Evolutionary conservation across 2,329 filamentous ascomycete species (phyloP).

Genomic region (Curvularia sp.): DNA sequence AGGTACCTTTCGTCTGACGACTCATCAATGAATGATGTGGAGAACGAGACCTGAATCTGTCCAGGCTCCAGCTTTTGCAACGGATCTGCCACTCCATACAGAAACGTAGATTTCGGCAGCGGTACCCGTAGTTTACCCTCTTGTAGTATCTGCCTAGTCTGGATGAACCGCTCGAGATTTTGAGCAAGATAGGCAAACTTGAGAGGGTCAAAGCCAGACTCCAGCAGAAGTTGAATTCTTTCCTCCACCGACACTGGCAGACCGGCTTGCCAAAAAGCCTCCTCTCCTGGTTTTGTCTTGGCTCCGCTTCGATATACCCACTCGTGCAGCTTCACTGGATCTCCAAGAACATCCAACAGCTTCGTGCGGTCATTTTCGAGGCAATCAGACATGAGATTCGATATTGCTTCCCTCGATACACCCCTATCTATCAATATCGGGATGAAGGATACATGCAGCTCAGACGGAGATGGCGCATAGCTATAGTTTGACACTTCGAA

Average conservation of each 20-base stretch:
- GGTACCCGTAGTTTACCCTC: conserved; percentile 65
- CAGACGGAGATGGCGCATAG: conserved; percentile 58
- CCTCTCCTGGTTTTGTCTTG: conserved; percentile 35
- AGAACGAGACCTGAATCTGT: conserved; percentile 74
- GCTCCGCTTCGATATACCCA: conserved; percentile 50
- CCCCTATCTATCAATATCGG: conserved; percentile 70
- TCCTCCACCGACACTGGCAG: conserved; percentile 34
- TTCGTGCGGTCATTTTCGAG: conserved; percentile 61
- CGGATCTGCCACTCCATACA: conserved; percentile 74
- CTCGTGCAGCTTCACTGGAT: conserved; percentile 62
- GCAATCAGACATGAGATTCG: conserved; percentile 57
- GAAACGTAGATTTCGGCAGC: conserved; percentile 66
- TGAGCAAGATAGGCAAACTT: conserved; percentile 59
- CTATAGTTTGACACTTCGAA: conserved; percentile 68
- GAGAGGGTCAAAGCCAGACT: conserved; percentile 64
- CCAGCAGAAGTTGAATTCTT: conserved; percentile 41
- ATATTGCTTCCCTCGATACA: conserved; percentile 55
- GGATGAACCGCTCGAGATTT: conserved; percentile 57
- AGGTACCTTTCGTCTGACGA: conserved; percentile 61
- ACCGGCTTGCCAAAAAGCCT: conserved; percentile 32
- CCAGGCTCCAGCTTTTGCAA: conserved; percentile 64
- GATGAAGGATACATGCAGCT: conserved; percentile 72
- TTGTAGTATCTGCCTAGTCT: conserved; percentile 61
- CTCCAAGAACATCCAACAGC: conserved; percentile 59
- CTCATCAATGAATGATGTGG: conserved; percentile 63